Evolutionary conservation across 352 stramenopile species (phyloP), one percentile per base, ranked within the genome.

Genomic region (Phytophthora citricola): DNA sequence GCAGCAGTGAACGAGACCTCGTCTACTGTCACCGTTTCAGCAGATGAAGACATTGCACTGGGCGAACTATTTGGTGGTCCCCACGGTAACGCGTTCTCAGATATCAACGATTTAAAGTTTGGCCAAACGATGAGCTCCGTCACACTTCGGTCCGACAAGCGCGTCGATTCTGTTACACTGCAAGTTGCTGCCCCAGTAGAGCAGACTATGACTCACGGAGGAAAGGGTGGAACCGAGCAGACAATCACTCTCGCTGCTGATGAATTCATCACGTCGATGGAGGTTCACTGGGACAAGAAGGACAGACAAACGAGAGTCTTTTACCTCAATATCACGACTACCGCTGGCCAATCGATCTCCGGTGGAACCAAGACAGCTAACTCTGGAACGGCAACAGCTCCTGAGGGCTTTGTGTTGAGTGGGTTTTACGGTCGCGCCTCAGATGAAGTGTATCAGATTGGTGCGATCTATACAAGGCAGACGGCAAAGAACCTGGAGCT

Each of bases 131-230:
- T 58, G 3, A 60, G 38, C 7, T 54, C 61, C 0, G 20, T 75
- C 11, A 68, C 61, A 8, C 32, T 75, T 50, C 48, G 74, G 14
- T 66, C 58, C 2, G 24, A 22, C 1, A 50, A 63, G n/a, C 75
- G 79, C 22, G 54, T 88, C 1, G 76, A 88, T 62, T 62, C 55
- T 0, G 69, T 88, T 3, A 76, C 73, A 6, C 17, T 89, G 17
- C 56, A 64, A 3, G 38, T 80, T 1, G 60, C 63, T 0, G 39
- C 41, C 5, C 69, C 71, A 1, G 58, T 40, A 7, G 53, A 54
- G 15, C 5, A 41, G 10, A 76, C 61, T 1, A 8, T 14, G 34
- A 40, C 10, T 40, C 34, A 43, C 17, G 47, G n/a, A 22, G 5
- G 29, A 43, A 31, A 15, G 12, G 34, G 34, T 40, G 34, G 34